Evolutionary conservation across 208 protist genomes (phyloP), one percentile per base, ranked within the genome.

Genomic region (Acanthamoeba royreba): DNA sequence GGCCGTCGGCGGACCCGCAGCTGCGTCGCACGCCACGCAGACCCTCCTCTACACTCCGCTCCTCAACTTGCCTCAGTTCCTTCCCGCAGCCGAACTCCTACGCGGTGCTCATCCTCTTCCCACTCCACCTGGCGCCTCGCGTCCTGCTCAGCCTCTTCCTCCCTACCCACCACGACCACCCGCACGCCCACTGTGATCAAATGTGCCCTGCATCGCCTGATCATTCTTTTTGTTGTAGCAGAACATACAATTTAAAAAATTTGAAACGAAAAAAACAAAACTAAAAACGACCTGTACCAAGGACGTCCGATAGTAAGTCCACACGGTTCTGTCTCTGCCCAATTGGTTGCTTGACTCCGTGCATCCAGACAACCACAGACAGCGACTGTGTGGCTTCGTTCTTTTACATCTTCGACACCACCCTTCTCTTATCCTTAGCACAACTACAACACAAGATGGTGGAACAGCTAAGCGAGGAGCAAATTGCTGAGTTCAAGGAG

Each of bases 401-500:
- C n/a, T n/a, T n/a, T n/a, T n/a, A n/a, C n/a, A n/a, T n/a, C n/a
- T n/a, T n/a, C n/a, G n/a, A n/a, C n/a, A n/a, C n/a, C n/a, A n/a
- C n/a, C n/a, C n/a, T n/a, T n/a, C n/a, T n/a, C n/a, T n/a, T n/a
- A n/a, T n/a, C 49, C 15, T 22, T 13, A 58, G 15, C 49, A 58
- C 22, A 58, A 58, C 49, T n/a, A 45, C 69, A 83, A 79, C 66
- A 79, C 2, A 89, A 7, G 8, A 90, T 90, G 90, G 90, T 74
- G 0, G 90, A 93, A 4, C 90, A 93, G 25, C 69, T 93, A 38
- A 93, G 28, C 45, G 90, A 93, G 38, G 90, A 93, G 69, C 90
- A 99, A 96, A 98, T 99, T 38, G 97, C 98, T 42, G 98, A 99
- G 96, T 99, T 99, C 95, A 98, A 99, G 95, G 99, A 99, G 95